A percentile compares a stretch with the other conserved stretches of the same genome.
Conservation (phyloP, 2,329 filamentous ascomycete species). For the Fusarium sp. region DNA sequence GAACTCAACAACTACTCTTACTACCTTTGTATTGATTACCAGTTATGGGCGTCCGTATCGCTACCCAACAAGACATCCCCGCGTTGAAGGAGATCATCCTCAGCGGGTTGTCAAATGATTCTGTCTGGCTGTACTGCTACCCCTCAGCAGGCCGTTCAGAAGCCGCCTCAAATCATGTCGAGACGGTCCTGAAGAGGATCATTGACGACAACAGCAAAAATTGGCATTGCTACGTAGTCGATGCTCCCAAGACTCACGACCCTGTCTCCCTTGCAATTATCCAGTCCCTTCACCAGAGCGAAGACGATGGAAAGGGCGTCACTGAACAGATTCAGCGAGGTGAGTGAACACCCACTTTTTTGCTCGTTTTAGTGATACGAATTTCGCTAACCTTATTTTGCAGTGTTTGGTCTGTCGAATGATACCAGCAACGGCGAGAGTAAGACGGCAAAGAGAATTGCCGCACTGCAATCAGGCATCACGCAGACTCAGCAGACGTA, state of each 20-base stretch:
- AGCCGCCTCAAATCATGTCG: constrained; percentile 20
- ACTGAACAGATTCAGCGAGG: constrained; percentile 27
- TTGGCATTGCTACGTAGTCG: constrained; percentile 31
- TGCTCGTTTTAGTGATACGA: not conserved
- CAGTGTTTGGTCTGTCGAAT: constrained; percentile 17
- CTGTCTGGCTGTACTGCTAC: constrained; percentile 36
- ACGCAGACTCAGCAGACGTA: constrained; percentile 36
- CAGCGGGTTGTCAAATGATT: constrained; percentile 25
- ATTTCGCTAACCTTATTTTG: not conserved
- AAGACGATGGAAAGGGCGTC: constrained; percentile 21
- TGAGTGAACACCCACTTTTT: not conserved
- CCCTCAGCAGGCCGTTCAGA: constrained; percentile 8
- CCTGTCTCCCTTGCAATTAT: constrained; percentile 25
- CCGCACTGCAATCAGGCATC: constrained; percentile 31
- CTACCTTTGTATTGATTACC: not conserved
- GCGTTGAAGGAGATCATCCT: constrained; percentile 35
- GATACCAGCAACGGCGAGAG: constrained; percentile 8
- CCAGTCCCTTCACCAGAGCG: constrained; percentile 26
- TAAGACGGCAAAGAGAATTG: constrained; percentile 31
- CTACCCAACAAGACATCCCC: constrained; percentile 29
- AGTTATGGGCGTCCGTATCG: constrained; percentile 33
- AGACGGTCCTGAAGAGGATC: constrained; percentile 15
- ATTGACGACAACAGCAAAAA: constrained; percentile 24
- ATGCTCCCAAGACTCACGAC: constrained; percentile 33
- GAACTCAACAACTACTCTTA: not conserved